Conservation (phyloP, 2,329 filamentous ascomycete genomes). For the Fonsecaea monophora region DNA sequence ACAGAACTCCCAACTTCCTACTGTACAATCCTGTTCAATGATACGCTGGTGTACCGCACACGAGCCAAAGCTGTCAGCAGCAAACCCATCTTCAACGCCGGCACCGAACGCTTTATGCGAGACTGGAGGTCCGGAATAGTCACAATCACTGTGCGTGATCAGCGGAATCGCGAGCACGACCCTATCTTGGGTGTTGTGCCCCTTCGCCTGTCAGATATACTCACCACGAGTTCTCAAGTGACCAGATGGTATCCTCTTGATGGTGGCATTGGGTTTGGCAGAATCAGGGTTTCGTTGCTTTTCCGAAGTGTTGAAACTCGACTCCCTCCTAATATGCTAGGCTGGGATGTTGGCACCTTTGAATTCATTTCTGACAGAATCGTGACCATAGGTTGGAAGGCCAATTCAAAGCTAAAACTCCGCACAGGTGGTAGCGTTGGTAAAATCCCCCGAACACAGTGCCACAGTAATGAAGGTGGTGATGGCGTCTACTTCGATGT, state of each 20-base stretch:
- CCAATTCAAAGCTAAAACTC: conserved; percentile 71
- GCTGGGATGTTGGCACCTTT: conserved; percentile 95
- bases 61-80: conserved; percentile 91
- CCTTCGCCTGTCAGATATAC: conserved; percentile 83
- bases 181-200: conserved; percentile 92
- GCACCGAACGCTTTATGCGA: conserved; percentile 88
- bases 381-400: conserved; percentile 63
- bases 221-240: conserved; percentile 83
- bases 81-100: conserved; percentile 96
- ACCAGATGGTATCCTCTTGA: conserved; percentile 97
- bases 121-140: conserved; percentile 91
- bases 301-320: conserved; percentile 89
- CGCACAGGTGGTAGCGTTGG: conserved; percentile 85
- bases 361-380: conserved; percentile 79
- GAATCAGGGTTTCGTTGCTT: conserved; percentile 83
- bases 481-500: conserved; percentile 68
- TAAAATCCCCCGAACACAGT: conserved; percentile 69
- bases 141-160: conserved; percentile 86
- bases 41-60: conserved; percentile 77
- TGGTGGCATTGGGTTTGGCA: conserved; percentile 89
- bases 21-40: conserved; percentile 72
- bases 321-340: conserved; percentile 82
- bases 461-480: conserved; percentile 64
- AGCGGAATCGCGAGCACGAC: conserved; percentile 88
- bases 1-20: conserved; percentile 82